phyloP scores from a whole-genome alignment of 176 grass and related monocot genomes.

The Oryza coarctata region DNA sequence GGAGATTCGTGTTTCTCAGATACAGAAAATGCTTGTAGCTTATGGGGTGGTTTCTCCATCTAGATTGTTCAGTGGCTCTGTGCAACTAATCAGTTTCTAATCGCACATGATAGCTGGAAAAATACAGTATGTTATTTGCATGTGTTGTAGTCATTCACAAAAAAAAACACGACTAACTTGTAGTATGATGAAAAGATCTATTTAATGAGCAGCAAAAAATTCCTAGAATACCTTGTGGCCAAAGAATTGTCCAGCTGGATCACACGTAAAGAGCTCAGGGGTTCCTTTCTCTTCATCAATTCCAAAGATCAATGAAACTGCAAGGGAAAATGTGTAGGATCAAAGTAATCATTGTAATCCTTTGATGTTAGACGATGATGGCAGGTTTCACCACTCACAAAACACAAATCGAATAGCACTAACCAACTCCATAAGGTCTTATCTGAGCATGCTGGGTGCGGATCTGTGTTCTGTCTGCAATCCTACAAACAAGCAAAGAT shows the following conservation, averaged over 20 bases:
- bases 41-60: neutral
- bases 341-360: neutral
- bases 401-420: slow-evolving; percentile 5
- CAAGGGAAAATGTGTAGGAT: neutral
- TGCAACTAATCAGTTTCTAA: neutral
- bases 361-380: neutral
- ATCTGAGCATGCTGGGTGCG: slow-evolving; percentile 51
- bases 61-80: neutral
- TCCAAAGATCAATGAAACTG: slow-evolving; percentile 60
- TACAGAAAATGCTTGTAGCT: neutral
- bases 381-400: slow-evolving; percentile 4
- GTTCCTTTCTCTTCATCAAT: slow-evolving; percentile 65
- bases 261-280: slow-evolving; percentile 61
- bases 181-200: neutral
- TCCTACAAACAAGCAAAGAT: slow-evolving; percentile 31
- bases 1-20: neutral
- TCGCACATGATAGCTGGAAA: neutral
- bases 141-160: slow-evolving; percentile 1
- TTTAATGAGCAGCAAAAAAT: neutral
- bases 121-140: neutral
- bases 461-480: slow-evolving; percentile 58
- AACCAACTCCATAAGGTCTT: slow-evolving; percentile 67
- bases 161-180: neutral
- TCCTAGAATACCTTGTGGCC: slow-evolving; percentile 55
- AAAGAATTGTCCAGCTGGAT: slow-evolving; percentile 56